Conservation (phyloP, 768 basidiomycete genomes). For the Lepiota subincarnata region DNA sequence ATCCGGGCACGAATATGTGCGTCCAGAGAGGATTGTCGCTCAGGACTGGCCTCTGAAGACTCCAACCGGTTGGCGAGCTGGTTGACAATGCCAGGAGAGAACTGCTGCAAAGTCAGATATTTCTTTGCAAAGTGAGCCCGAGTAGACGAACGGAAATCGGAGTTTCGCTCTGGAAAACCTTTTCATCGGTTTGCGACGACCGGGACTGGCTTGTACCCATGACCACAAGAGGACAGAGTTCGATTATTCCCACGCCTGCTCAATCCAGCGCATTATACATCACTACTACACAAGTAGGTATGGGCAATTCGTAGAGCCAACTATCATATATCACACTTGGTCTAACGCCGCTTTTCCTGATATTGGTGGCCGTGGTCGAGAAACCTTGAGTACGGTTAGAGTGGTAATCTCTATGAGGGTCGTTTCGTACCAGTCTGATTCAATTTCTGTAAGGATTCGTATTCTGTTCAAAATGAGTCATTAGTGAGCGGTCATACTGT, state of each 20-base stretch:
- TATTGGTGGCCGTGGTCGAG: conserved; percentile 34
- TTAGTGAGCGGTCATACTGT: background rate
- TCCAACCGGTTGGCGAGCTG: conserved; percentile 65
- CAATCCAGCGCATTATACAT: too few species aligned
- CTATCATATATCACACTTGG: too few species aligned
- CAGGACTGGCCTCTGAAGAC: conserved; percentile 54
- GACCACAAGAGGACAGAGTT: conserved; percentile 10
- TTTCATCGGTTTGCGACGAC: conserved; percentile 44
- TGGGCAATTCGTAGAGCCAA: too few species aligned
- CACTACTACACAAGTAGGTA: too few species aligned
- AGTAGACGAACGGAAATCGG: conserved; percentile 44
- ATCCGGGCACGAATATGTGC: conserved; percentile 70
- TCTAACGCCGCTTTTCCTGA: background rate
- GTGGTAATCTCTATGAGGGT: background rate
- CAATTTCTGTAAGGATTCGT: conserved; percentile 88
- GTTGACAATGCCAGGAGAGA: conserved; percentile 81
- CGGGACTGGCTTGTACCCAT: conserved; percentile 77
- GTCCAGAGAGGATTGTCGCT: conserved; percentile 73
- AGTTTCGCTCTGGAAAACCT: conserved; percentile 52
- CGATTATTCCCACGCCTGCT: conserved; percentile 3
- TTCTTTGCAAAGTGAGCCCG: background rate
- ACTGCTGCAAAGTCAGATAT: conserved; percentile 36
- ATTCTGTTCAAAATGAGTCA: conserved; percentile 51
- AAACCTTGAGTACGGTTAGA: conserved; percentile 20
- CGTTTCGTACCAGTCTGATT: conserved; percentile 77